phyloP scores from a whole-genome alignment of 1,139 yeast genomes.

The Yamadazyma atmosphaerica region DNA sequence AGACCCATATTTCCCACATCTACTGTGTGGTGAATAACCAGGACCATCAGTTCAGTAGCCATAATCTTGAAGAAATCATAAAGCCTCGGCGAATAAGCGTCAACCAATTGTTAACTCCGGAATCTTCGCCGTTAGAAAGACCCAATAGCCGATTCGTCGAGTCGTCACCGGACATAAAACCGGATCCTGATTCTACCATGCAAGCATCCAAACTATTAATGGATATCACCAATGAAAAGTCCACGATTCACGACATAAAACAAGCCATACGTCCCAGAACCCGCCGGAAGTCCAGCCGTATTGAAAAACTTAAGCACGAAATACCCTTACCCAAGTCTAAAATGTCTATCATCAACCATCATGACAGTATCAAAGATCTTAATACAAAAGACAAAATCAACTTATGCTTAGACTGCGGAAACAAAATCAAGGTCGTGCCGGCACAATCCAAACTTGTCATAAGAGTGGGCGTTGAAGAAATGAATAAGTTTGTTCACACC shows the following conservation, averaged over 20 bases:
- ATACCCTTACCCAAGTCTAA: slow-evolving; percentile 7
- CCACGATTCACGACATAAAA: slow-evolving; percentile 3
- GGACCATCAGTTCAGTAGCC: slow-evolving; percentile 22
- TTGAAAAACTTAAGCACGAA: slow-evolving; percentile 7
- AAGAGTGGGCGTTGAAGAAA: slow-evolving; percentile 10
- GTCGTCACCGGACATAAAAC: too few species aligned
- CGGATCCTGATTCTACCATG: slow-evolving; percentile 1
- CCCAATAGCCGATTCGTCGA: slow-evolving; percentile 10
- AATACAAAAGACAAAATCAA: slow-evolving; percentile 22
- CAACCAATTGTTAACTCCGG: slow-evolving; percentile 37
- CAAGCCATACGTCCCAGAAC: slow-evolving; percentile 3
- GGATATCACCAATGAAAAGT: slow-evolving; percentile 4
- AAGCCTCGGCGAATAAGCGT: slow-evolving; percentile 7
- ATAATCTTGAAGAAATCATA: slow-evolving; percentile 11
- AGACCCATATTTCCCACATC: slow-evolving; percentile 39
- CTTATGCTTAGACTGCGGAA: slow-evolving; percentile 24
- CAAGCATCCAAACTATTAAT: slow-evolving; percentile 6
- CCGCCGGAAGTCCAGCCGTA: slow-evolving; percentile 8
- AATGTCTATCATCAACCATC: slow-evolving; percentile 14
- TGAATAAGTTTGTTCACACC: slow-evolving; percentile 10
- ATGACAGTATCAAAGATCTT: slow-evolving; percentile 18
- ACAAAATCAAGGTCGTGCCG: slow-evolving; percentile 8
- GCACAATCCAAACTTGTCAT: slow-evolving; percentile 7
- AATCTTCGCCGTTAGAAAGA: slow-evolving; percentile 31
- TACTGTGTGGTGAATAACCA: slow-evolving; percentile 35